These are phyloP conservation scores for Trypanosoma theileri DNA, from an alignment of 208 protist genomes.

Conservation along the genomic window DNA sequence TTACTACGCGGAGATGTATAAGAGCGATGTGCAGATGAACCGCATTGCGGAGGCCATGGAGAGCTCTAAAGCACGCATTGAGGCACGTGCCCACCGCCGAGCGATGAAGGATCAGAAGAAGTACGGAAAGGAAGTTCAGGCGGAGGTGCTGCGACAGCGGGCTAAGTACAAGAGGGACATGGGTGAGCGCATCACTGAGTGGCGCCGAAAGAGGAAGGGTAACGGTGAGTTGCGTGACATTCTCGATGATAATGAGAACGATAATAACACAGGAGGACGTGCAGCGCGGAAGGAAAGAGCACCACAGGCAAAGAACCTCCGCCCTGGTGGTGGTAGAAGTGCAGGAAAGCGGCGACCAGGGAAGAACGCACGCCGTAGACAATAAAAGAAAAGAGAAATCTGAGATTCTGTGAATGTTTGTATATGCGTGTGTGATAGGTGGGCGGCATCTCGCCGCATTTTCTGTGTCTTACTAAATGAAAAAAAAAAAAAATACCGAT, in stretches of 20 bases:
- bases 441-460: not conserved
- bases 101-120: slow-evolving; percentile 94
- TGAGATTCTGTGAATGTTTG: slow-evolving; percentile 6
- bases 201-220: slow-evolving; percentile 83
- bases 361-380: slow-evolving; percentile 81
- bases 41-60: slow-evolving; percentile 89
- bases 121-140: slow-evolving; percentile 95
- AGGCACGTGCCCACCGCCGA: slow-evolving; percentile 80
- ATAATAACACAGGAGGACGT: slow-evolving; percentile 20
- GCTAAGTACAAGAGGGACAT: slow-evolving; percentile 94
- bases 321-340: slow-evolving; percentile 41
- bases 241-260: slow-evolving; percentile 59
- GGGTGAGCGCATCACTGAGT: slow-evolving; percentile 81
- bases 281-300: slow-evolving; percentile 10
- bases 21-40: slow-evolving; percentile 94
- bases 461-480: not conserved
- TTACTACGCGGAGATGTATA: slow-evolving; percentile 97
- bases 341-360: slow-evolving; percentile 76
- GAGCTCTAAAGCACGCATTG: slow-evolving; percentile 75
- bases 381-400: slow-evolving; percentile 24
- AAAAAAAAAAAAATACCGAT: slow-evolving; percentile 1
- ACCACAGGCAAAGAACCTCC: slow-evolving; percentile 48
- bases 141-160: slow-evolving; percentile 91
- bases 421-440: not conserved
- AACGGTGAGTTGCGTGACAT: slow-evolving; percentile 68